Base-by-base conservation (phyloP, 2,329 filamentous ascomycete species). In the Cladophialophora carrionii region DNA sequence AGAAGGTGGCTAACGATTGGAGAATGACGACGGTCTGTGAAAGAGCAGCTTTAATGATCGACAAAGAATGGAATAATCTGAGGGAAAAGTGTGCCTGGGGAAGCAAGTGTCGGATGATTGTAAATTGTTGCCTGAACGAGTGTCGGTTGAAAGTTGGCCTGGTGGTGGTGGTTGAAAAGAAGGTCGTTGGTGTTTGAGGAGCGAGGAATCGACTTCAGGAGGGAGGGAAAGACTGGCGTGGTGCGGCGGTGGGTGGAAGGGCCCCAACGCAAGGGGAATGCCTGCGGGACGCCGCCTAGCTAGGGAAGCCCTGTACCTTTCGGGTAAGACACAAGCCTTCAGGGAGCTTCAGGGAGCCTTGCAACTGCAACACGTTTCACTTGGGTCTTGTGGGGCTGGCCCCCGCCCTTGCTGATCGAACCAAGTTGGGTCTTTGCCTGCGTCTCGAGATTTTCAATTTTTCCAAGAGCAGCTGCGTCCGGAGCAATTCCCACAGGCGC, bases 41-140 rank as follows among this genome's bases (percentile, higher is more conserved):
- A 61, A 62, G 46, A 32, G 48, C 12, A 64, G 43, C 57, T 48
- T n/a, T 63, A 67, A 65, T 53, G 65, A 68, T 62, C 51, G 69
- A 65, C 63, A 62, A 62, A 57, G 60, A 63, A 64, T 56, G 57
- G 37, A 62, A 60, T 34, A 32, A 29, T 57, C 51, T 49, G 62
- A 59, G 51, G 56, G 26, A 57, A 68, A 68, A 55, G 62, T n/a
- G 52, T 60, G 57, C 24, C 34, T 60, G 20, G 43, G 58, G 56
- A 20, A 32, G 29, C 29, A 64, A 54, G 59, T 56, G 46, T 26
- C n/a, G 57, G 57, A 63, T 43, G 43, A 52, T 52, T 37, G 53
- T 67, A 67, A 62, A 59, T 43, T 67, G 67, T 63, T 64, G 67
- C 67, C 67, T 69, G 67, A 67, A 67, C 59, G 67, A 69, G 57